phyloP scores from a whole-genome alignment of 345 rosid species.

The Anastatica hierochuntica region DNA sequence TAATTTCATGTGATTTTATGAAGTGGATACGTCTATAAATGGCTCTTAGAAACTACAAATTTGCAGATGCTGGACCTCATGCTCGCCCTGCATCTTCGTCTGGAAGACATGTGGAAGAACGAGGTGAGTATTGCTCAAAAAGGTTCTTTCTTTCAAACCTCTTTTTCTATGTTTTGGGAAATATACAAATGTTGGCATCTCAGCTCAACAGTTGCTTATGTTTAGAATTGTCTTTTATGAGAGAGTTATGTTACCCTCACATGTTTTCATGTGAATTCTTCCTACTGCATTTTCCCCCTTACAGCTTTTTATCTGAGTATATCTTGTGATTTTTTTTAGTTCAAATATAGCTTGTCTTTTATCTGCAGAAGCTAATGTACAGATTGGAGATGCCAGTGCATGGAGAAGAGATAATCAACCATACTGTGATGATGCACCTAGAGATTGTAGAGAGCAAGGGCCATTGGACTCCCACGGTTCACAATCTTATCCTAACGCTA shows the following conservation, averaged over 20 bases:
- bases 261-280: constrained; percentile 1
- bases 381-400: constrained; percentile 34
- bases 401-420: constrained; percentile 64
- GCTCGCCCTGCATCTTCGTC: constrained; percentile 52
- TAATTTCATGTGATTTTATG: background rate
- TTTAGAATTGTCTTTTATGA: background rate
- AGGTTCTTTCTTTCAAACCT: constrained; percentile 33
- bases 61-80: constrained; percentile 48
- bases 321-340: background rate
- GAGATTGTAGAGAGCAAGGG: constrained; percentile 55
- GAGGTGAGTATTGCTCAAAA: constrained; percentile 25
- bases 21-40: constrained; percentile 5
- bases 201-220: too few relatives aligned
- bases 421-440: constrained; percentile 48
- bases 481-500: constrained; percentile 51
- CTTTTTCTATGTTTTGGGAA: background rate
- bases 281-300: background rate
- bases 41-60: constrained; percentile 11
- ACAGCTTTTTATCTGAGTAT: constrained; percentile 1
- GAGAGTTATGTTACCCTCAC: too few relatives aligned
- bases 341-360: constrained; percentile 9
- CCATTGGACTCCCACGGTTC: constrained; percentile 52
- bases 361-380: constrained; percentile 31
- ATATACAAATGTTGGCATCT: too few relatives aligned
- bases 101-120: constrained; percentile 38